Percentiles rank a stretch among this genome's conserved stretches.
These are phyloP conservation scores for Didymellaceae sp. DNA, from an alignment of 2,329 filamentous ascomycete genomes.

Conservation along the genomic window DNA sequence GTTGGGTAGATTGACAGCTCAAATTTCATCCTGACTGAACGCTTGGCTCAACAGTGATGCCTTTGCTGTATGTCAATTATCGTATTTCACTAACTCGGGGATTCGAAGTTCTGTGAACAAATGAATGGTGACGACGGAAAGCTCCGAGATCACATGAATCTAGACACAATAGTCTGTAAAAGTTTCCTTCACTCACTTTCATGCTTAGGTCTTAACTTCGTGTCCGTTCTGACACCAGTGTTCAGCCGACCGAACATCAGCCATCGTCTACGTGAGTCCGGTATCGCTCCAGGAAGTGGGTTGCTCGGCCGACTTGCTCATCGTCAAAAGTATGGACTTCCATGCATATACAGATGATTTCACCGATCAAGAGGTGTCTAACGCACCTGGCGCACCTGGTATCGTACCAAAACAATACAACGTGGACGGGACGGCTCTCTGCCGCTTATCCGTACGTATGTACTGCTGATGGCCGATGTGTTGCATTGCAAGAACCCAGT, in stretches of 20 bases:
- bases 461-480: neutral
- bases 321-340: neutral
- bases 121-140: no score
- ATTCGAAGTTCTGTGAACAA: no score
- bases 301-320: conserved; percentile 13
- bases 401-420: neutral
- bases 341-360: no score
- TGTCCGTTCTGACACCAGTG: neutral
- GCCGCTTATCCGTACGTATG: conserved; percentile 2
- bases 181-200: neutral
- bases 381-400: neutral
- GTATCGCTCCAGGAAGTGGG: neutral
- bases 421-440: conserved; percentile 2
- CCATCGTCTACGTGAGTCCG: neutral
- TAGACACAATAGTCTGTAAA: no score
- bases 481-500: neutral
- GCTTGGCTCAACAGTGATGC: no score
- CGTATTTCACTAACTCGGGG: no score
- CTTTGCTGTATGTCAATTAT: no score
- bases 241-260: conserved; percentile 3
- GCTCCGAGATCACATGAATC: no score
- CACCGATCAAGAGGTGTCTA: conserved; percentile 8
- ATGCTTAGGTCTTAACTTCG: neutral
- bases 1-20: no score
- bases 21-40: no score